Evolutionary conservation across 164 flowering plant genomes (phyloP).

Genomic region (Euptelea pleiosperma): DNA sequence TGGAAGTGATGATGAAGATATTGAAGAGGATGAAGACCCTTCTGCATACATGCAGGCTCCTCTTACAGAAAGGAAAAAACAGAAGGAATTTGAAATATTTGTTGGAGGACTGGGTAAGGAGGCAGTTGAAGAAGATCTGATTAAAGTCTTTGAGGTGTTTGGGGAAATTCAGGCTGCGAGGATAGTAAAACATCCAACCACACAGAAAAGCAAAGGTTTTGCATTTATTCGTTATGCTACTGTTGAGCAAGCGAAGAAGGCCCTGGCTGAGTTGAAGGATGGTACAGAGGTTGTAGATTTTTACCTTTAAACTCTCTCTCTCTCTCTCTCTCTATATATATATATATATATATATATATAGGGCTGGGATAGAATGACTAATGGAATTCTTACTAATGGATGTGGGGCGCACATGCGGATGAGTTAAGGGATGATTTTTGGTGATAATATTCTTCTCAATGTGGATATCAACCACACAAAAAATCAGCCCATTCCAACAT

Average conservation of each 20-base stretch:
- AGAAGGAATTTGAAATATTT: conserved; percentile 36
- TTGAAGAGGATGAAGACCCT: conserved; percentile 26
- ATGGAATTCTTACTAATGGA: too few relatives aligned
- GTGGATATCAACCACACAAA: too few relatives aligned
- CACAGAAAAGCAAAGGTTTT: conserved; percentile 41
- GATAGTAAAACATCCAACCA: conserved; percentile 32
- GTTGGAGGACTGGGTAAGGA: conserved; percentile 40
- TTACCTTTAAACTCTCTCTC: too few relatives aligned
- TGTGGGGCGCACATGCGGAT: too few relatives aligned
- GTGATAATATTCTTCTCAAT: too few relatives aligned
- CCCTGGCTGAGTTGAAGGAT: conserved; percentile 35
- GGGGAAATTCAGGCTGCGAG: conserved; percentile 37
- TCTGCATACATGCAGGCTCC: conserved; percentile 21
- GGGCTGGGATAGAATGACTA: too few relatives aligned
- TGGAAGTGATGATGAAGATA: too few relatives aligned
- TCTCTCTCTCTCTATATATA: too few relatives aligned
- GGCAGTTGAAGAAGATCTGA: conserved; percentile 41
- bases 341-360: neutral
- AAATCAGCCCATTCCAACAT: too few relatives aligned
- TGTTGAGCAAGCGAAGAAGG: conserved; percentile 41
- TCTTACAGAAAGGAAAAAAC: conserved; percentile 26
- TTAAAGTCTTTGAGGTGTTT: conserved; percentile 30
- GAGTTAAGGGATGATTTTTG: too few relatives aligned
- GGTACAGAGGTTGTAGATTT: conserved; percentile 33
- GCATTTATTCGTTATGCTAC: conserved; percentile 44